Evolutionary conservation across 768 basidiomycete genomes (phyloP).

Genomic region (Russula ochroleuca): DNA sequence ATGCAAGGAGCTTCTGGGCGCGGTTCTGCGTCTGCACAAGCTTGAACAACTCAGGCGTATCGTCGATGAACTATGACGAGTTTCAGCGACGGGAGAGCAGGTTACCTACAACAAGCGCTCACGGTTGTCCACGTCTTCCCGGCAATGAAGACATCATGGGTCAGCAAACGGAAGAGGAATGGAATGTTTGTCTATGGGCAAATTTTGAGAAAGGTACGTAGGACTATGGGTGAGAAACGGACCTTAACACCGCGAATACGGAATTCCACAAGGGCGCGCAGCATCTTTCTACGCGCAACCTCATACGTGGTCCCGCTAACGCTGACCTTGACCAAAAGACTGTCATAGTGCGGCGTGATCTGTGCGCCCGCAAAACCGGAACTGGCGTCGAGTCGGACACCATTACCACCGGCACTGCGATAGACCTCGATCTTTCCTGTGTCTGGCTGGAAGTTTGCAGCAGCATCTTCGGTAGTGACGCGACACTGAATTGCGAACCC

Average conservation of each 20-base stretch:
- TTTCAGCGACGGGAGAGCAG: background rate
- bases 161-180: conserved; percentile 96
- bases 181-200: conserved; percentile 89
- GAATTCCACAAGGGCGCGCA: conserved; percentile 99
- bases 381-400: conserved; percentile 92
- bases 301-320: conserved; percentile 98
- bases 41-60: conserved; percentile 99
- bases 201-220: background rate
- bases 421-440: conserved; percentile 99
- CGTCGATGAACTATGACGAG: conserved; percentile 84
- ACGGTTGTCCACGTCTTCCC: conserved; percentile 99
- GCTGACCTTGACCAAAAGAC: conserved; percentile 91
- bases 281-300: conserved; percentile 97
- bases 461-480: conserved; percentile 95
- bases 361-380: conserved; percentile 99
- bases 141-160: conserved; percentile 91
- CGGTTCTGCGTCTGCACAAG: conserved; percentile 97
- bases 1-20: conserved; percentile 94
- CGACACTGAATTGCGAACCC: conserved; percentile 99
- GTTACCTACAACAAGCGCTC: conserved; percentile 30
- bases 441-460: conserved; percentile 92
- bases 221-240: conserved; percentile 10
- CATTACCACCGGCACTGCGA: conserved; percentile 97
- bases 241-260: conserved; percentile 98
- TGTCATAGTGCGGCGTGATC: conserved; percentile 99